phyloP scores from a whole-genome alignment of 768 basidiomycete species.

The Zangia roseola region DNA sequence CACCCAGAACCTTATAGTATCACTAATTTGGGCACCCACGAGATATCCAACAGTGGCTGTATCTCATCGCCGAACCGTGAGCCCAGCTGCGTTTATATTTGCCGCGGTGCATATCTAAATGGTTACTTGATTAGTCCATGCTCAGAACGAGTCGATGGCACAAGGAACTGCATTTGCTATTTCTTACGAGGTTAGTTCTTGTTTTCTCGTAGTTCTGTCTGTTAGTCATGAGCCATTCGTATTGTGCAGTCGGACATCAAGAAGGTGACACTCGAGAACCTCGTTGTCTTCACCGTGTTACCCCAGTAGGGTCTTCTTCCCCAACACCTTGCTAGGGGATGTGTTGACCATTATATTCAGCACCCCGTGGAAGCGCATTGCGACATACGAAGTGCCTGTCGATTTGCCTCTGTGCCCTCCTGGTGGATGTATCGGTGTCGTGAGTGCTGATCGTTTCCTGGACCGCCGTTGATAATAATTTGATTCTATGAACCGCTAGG shows the following conservation, averaged over 20 bases:
- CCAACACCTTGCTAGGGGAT: too few relatives aligned
- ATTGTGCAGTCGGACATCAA: neutral
- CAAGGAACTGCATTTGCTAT: slow-evolving; percentile 9
- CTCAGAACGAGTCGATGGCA: slow-evolving; percentile 6
- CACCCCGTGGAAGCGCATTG: slow-evolving; percentile 1
- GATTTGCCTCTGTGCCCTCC: slow-evolving; percentile 6
- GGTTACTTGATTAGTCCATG: slow-evolving; percentile 9
- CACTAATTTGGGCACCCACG: too few relatives aligned
- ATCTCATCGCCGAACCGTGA: slow-evolving; percentile 12
- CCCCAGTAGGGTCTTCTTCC: slow-evolving; percentile 1
- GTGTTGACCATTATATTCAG: slow-evolving; percentile 4
- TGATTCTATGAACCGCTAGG: neutral
- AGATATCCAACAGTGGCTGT: neutral
- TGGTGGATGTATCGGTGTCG: neutral
- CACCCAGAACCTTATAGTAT: too few relatives aligned
- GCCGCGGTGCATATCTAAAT: neutral
- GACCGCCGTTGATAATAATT: slow-evolving; percentile 1
- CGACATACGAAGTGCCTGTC: slow-evolving; percentile 4
- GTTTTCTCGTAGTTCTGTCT: neutral
- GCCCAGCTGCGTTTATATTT: neutral
- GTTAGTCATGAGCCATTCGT: neutral
- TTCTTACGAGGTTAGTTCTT: slow-evolving; percentile 11
- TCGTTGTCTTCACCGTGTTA: neutral
- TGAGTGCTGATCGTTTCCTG: too few relatives aligned
- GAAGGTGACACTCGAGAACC: neutral